Base-by-base conservation (phyloP, 257 asterid species). In the Craterostigma plantagineum region DNA sequence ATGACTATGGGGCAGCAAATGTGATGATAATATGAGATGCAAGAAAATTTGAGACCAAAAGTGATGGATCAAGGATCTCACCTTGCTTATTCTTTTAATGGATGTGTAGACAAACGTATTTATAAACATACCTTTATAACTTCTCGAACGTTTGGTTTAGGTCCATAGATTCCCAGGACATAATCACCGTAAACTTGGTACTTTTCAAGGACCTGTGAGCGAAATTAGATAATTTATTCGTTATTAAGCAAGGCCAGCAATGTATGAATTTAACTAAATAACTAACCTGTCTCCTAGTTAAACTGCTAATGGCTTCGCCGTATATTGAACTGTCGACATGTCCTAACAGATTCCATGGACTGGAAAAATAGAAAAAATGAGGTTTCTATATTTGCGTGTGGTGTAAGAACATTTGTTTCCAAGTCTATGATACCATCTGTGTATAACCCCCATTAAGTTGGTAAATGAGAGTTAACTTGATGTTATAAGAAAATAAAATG, bases 271-370 rank as follows among this genome's bases (percentile, higher is more conserved):
- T 52, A n/a, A 9, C n/a, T 27, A 49, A 50, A 38, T 18, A 33
- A 50, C 60, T 51, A 64, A 87, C 97, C 97, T 87, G 82, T 42
- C 97, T 70, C 54, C 92, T 76, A 13, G 92, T 78, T 44, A 76
- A 49, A 57, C 54, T 62, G 61, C 77, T 63, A 18, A 45, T 56
- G 51, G 95, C 82, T 51, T 66, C 75, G 33, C 95, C 93, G 53
- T 81, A 87, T 49, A 87, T 63, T 37, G 69, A 73, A 53, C 85
- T 73, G 51, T 87, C 97, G 10, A 82, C 93, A 36, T 67, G 72
- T 56, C 80, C 97, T 66, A 87, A 69, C 35, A 73, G 52, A 63
- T 82, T 75, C 97, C 97, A 87, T 46, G 93, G 68, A 50, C 95
- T 87, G 83, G 43, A 59, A 53, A 59, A 45, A 38, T 6, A 23